Evolutionary conservation across 2,329 filamentous ascomycete species (phyloP).

Genomic region (Colletotrichum echinochloae): DNA sequence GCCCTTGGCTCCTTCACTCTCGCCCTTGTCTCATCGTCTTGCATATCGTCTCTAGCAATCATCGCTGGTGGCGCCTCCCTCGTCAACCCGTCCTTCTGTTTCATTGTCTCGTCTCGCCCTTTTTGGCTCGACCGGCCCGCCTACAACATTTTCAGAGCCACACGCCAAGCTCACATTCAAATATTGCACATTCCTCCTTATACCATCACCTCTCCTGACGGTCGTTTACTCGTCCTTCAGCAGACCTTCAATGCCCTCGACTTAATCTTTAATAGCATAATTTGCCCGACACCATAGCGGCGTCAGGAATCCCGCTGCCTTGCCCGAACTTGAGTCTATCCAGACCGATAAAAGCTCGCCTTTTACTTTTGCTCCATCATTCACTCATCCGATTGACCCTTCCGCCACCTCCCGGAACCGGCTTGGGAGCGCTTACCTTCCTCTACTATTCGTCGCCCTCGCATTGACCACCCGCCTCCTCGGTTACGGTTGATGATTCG

Average conservation of each 20-base stretch:
- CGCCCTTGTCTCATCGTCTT: constrained; percentile 38
- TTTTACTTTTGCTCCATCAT: background rate
- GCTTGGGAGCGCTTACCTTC: background rate
- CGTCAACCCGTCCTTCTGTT: constrained; percentile 16
- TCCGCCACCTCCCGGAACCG: background rate
- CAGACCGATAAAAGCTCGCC: constrained; percentile 7
- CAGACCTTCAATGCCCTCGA: constrained; percentile 26
- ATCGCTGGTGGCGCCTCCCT: constrained; percentile 27
- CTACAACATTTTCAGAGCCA: constrained; percentile 36
- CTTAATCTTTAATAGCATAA: constrained; percentile 42
- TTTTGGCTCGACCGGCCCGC: constrained; percentile 35
- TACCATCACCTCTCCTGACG: constrained; percentile 4
- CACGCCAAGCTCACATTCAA: constrained; percentile 26
- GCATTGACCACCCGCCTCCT: background rate
- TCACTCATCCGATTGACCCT: constrained; percentile 5
- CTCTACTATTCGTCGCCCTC: background rate
- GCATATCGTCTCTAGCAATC: constrained; percentile 38
- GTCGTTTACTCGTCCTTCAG: constrained; percentile 12
- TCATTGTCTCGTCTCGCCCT: constrained; percentile 38
- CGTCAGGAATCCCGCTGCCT: constrained; percentile 40
- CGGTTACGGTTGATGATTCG: background rate
- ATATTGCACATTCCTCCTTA: constrained; percentile 37
- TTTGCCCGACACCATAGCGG: constrained; percentile 35
- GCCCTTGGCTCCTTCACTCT: constrained; percentile 7
- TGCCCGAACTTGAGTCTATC: background rate